Evolutionary conservation across 805 yeast species (phyloP).

Genomic region (Lipomyces yamadae): DNA sequence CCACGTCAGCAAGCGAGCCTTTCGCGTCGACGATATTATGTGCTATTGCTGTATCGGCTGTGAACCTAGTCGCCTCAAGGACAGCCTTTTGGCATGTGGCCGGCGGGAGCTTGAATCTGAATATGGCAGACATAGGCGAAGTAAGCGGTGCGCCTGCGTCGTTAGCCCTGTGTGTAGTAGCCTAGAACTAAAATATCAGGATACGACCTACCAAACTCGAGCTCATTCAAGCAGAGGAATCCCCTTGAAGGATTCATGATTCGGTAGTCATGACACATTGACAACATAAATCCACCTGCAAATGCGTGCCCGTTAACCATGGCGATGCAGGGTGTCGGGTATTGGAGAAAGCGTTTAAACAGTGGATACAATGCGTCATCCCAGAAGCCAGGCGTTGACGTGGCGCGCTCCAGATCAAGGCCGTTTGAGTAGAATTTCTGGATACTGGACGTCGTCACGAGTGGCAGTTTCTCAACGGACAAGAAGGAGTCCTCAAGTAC

Average conservation of each 20-base stretch:
- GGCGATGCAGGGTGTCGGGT: constrained; percentile 51
- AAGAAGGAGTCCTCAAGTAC: constrained; percentile 40
- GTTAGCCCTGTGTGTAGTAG: not conserved
- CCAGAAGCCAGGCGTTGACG: constrained; percentile 46
- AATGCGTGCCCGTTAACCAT: constrained; percentile 50
- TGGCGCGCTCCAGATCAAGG: constrained; percentile 47
- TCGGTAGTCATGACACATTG: constrained; percentile 48
- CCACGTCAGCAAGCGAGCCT: constrained; percentile 47
- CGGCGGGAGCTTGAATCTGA: constrained; percentile 44
- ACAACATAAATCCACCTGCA: constrained; percentile 50
- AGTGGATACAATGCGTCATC: constrained; percentile 43
- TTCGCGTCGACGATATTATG: constrained; percentile 44
- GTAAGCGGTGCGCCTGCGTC: constrained; percentile 46
- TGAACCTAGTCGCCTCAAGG: constrained; percentile 46
- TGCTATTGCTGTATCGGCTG: constrained; percentile 42
- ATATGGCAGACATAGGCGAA: constrained; percentile 47
- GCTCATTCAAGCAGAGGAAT: constrained; percentile 49
- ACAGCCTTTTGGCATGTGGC: constrained; percentile 43
- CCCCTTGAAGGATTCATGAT: constrained; percentile 50
- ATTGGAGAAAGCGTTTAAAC: constrained; percentile 45
- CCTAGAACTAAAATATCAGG: not conserved
- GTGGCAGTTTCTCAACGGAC: constrained; percentile 42
- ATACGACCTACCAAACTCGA: constrained; percentile 41
- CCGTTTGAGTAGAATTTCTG: constrained; percentile 50
- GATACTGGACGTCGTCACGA: constrained; percentile 47